Evolutionary conservation across 2,329 filamentous ascomycete species (phyloP).

Genomic region (Neoscytalidium dimidiatum): DNA sequence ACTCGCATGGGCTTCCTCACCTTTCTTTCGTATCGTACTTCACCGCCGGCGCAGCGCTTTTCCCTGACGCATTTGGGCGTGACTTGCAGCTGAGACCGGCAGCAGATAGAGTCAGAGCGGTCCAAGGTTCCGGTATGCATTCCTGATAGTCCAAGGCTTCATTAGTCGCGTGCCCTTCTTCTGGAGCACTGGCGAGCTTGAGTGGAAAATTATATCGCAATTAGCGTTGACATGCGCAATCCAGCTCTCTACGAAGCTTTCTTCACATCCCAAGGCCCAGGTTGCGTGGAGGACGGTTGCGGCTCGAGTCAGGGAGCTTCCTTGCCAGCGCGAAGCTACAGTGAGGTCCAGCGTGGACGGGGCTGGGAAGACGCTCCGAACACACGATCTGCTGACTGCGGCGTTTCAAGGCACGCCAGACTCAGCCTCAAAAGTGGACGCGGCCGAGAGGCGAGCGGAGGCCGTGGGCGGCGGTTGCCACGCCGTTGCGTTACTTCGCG

Average conservation of each 20-base stretch:
- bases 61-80: not conserved
- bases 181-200: not conserved
- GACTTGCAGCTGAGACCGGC: constrained; percentile 10
- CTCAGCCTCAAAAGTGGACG: constrained; percentile 16
- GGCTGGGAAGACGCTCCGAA: not conserved
- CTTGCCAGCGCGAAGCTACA: not conserved
- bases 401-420: constrained; percentile 13
- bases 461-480: not conserved
- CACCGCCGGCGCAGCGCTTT: not conserved
- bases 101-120: not conserved
- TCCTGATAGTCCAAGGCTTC: not conserved
- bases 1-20: not conserved
- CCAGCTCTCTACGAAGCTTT: not conserved
- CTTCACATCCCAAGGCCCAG: not conserved
- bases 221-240: not conserved
- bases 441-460: not conserved
- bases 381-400: not conserved
- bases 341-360: not conserved
- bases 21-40: not conserved
- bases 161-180: not conserved
- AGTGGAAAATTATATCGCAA: not conserved
- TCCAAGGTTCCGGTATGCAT: not conserved
- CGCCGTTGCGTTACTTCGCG: not conserved
- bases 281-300: not conserved
- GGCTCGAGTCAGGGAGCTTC: not conserved